Conservation (phyloP, 306 rosid genomes). For the Cyclanthera cordifolia region DNA sequence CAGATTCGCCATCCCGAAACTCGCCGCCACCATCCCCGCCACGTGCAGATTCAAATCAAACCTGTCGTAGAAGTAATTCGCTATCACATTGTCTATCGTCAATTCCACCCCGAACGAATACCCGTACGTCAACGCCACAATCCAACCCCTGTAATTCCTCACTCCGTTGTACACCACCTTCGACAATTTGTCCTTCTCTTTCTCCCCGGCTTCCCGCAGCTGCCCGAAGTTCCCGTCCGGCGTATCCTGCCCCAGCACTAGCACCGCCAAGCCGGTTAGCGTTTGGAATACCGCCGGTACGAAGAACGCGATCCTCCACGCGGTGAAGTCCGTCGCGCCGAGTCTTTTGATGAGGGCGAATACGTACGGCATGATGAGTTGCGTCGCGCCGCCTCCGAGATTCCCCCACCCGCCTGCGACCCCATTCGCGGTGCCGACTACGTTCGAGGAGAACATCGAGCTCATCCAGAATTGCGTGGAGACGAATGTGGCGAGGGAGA, state of each 20-base stretch:
- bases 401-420: slow-evolving; percentile 80
- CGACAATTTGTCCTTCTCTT: slow-evolving; percentile 41
- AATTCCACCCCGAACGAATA: slow-evolving; percentile 85
- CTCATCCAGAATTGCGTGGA: slow-evolving; percentile 98
- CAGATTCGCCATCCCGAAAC: slow-evolving; percentile 60
- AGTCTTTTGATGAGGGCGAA: slow-evolving; percentile 35
- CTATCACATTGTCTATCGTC: slow-evolving; percentile 61
- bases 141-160: slow-evolving; percentile 73
- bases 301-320: slow-evolving; percentile 77
- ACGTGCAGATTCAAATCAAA: slow-evolving; percentile 56
- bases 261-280: slow-evolving; percentile 41
- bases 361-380: slow-evolving; percentile 78
- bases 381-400: slow-evolving; percentile 81
- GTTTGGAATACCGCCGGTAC: slow-evolving; percentile 61
- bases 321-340: slow-evolving; percentile 54
- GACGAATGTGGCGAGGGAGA: slow-evolving; percentile 71
- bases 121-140: slow-evolving; percentile 66
- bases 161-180: slow-evolving; percentile 33
- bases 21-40: slow-evolving; percentile 69
- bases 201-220: slow-evolving; percentile 49
- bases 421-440: slow-evolving; percentile 67
- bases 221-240: slow-evolving; percentile 61
- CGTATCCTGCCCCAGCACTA: slow-evolving; percentile 53
- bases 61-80: slow-evolving; percentile 70
- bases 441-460: slow-evolving; percentile 68